These are phyloP conservation scores for Chaetomium fimeti DNA, from an alignment of 495 filamentous ascomycete genomes.

Conservation along the genomic window DNA sequence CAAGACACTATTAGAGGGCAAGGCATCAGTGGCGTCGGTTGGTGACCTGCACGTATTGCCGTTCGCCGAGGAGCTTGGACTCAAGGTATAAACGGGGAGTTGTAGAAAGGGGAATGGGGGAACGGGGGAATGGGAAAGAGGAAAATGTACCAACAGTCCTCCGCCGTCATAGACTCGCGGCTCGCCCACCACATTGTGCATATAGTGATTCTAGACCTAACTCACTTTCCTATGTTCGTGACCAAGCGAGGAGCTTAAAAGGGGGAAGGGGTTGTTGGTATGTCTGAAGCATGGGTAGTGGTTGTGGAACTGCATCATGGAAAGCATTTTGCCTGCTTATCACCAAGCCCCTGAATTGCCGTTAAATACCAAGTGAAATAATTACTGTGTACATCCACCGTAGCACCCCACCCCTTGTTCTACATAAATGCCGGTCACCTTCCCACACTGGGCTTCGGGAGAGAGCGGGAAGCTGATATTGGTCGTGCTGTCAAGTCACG, in stretches of 20 bases:
- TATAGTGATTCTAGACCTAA: conserved; percentile 49
- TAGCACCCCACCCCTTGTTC: neutral
- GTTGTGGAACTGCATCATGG: conserved; percentile 2
- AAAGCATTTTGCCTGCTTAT: neutral
- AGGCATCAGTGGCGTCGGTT: conserved; percentile 81
- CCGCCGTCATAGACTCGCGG: conserved; percentile 38
- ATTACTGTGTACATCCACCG: neutral
- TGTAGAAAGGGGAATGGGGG: neutral
- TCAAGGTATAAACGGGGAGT: conserved; percentile 73
- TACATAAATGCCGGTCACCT: neutral
- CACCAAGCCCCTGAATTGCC: neutral
- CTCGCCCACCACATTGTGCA: conserved; percentile 45
- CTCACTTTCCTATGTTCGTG: conserved; percentile 28
- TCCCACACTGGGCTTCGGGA: neutral
- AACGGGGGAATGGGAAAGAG: conserved; percentile 17
- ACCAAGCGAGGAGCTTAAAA: conserved; percentile 7
- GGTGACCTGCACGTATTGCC: conserved; percentile 87
- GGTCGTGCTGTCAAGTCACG: conserved; percentile 3
- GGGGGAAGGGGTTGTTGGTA: neutral
- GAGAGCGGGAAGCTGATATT: neutral
- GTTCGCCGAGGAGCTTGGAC: conserved; percentile 87
- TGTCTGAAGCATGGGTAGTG: neutral
- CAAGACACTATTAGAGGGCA: conserved; percentile 79
- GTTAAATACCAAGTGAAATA: neutral
- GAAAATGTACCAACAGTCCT: conserved; percentile 54